A percentile compares a stretch with the other conserved stretches of the same genome.
These are phyloP conservation scores for Pachyrhizus erosus DNA, from an alignment of 306 rosid genomes.

Conservation along the genomic window DNA sequence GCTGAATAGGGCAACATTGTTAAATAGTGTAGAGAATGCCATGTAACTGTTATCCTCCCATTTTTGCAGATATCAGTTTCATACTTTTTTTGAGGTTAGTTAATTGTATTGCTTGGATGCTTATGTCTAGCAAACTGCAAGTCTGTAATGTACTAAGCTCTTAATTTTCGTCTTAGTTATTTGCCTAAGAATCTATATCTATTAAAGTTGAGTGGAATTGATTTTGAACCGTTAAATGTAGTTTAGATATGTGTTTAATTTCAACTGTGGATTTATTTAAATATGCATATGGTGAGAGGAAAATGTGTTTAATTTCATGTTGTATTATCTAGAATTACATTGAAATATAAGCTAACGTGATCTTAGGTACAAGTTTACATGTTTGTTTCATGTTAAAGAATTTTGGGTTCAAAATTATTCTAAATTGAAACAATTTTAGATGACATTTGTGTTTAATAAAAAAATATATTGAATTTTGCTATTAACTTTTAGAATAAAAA, in stretches of 20 bases:
- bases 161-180: neutral
- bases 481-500: too few relatives aligned
- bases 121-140: slow-evolving; percentile 15
- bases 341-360: too few relatives aligned
- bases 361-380: too few relatives aligned
- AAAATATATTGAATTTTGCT: too few relatives aligned
- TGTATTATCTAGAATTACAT: too few relatives aligned
- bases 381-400: too few relatives aligned
- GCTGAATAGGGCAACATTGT: neutral
- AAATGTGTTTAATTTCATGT: too few relatives aligned
- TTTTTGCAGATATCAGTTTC: slow-evolving; percentile 17
- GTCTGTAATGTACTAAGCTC: neutral
- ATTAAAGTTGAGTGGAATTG: neutral
- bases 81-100: neutral
- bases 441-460: too few relatives aligned
- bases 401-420: too few relatives aligned
- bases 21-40: slow-evolving; percentile 16
- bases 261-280: neutral
- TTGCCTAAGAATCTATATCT: neutral
- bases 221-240: neutral
- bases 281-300: neutral
- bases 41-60: neutral
- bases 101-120: slow-evolving; percentile 27
- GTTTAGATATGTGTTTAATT: neutral
- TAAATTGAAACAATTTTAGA: too few relatives aligned